phyloP scores from a whole-genome alignment of 352 stramenopile genomes.

The Phytopythium cucurbitacearum region DNA sequence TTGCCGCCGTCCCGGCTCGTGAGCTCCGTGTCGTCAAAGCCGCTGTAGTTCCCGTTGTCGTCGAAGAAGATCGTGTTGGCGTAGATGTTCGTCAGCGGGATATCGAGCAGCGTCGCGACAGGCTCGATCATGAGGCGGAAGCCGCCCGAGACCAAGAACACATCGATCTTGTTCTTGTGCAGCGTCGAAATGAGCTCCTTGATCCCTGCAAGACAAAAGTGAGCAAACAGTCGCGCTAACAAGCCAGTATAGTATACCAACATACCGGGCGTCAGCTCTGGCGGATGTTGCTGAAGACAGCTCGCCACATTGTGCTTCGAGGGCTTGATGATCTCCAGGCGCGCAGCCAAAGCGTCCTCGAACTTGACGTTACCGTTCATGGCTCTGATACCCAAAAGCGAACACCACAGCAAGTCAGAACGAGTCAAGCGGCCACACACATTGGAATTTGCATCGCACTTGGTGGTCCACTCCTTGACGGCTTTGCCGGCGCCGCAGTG shows the following conservation, averaged over 20 bases:
- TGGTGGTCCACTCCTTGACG: constrained; percentile 93
- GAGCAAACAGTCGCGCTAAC: neutral
- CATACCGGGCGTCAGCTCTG: constrained; percentile 82
- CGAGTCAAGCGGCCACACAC: neutral
- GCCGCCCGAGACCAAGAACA: constrained; percentile 98
- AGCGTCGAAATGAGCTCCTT: constrained; percentile 89
- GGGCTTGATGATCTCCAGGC: constrained; percentile 95
- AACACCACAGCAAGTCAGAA: constrained; percentile 2
- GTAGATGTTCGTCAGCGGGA: constrained; percentile 92
- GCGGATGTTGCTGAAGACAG: constrained; percentile 89
- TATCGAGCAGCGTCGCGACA: constrained; percentile 82
- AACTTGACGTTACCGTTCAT: constrained; percentile 99
- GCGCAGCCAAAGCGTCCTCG: constrained; percentile 94
- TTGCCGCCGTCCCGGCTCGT: constrained; percentile 88
- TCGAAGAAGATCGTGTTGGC: constrained; percentile 98
- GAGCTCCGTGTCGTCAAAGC: constrained; percentile 94
- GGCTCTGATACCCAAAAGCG: constrained; percentile 56
- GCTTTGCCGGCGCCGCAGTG: constrained; percentile 92
- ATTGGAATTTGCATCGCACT: constrained; percentile 33
- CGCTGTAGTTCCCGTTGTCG: constrained; percentile 81
- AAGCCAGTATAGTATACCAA: constrained; percentile 1
- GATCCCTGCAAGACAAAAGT: constrained; percentile 33
- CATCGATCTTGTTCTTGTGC: constrained; percentile 86
- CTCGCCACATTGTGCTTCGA: constrained; percentile 84
- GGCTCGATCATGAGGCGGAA: constrained; percentile 99